Conservation (phyloP, 305 asterid genomes). For the Solanum hybrid region DNA sequence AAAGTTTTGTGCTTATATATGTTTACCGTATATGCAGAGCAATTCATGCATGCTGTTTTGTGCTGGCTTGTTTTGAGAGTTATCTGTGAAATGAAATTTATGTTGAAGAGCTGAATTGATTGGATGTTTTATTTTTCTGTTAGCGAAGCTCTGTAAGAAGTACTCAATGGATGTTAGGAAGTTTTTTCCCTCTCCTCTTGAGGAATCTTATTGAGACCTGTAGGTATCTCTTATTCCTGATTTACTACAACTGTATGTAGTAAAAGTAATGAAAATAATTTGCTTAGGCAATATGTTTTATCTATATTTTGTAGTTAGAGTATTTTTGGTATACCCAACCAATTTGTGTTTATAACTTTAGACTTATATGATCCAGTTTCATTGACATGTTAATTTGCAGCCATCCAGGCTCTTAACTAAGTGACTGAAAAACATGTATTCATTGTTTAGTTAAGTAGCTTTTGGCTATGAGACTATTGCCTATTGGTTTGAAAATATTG, state of each 20-base stretch:
- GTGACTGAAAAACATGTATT: background rate
- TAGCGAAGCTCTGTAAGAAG: background rate
- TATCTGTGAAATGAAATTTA: background rate
- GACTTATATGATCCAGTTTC: background rate
- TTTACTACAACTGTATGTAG: background rate
- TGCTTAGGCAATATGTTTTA: background rate
- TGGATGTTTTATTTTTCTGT: background rate
- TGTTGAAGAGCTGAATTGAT: background rate
- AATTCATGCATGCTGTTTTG: background rate
- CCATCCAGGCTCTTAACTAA: background rate
- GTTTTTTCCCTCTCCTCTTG: background rate
- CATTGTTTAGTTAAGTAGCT: background rate
- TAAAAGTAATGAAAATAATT: background rate
- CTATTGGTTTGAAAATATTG: background rate
- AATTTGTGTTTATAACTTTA: background rate
- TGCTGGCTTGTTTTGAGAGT: background rate
- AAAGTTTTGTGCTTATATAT: background rate
- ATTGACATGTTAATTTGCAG: background rate
- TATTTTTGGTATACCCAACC: background rate
- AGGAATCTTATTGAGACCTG: background rate
- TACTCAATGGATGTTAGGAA: background rate
- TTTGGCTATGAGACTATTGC: background rate
- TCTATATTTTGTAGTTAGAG: background rate
- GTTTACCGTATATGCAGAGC: background rate
- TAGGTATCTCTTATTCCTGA: background rate